These are phyloP conservation scores for Pulicaria dysenterica DNA, from an alignment of 129 eudicot species.

Conservation along the genomic window DNA sequence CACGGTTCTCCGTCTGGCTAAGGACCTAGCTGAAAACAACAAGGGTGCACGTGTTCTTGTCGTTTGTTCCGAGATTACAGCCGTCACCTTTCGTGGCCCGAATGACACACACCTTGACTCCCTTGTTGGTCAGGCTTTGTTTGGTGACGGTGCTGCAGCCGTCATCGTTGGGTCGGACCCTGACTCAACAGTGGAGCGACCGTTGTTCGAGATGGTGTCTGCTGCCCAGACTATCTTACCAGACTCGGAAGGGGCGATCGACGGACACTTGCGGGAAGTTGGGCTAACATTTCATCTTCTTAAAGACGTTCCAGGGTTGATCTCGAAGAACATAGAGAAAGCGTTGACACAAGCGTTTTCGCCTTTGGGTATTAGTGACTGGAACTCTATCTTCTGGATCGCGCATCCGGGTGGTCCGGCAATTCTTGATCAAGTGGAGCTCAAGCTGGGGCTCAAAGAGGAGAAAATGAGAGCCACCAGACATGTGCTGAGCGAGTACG, in stretches of 20 bases:
- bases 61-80: slow-evolving; percentile 68
- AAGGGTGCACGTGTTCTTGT: slow-evolving; percentile 61
- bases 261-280: slow-evolving; percentile 41
- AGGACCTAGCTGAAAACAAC: slow-evolving; percentile 72
- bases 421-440: slow-evolving; percentile 58
- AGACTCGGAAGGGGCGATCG: slow-evolving; percentile 37
- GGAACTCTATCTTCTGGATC: slow-evolving; percentile 70
- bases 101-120: slow-evolving; percentile 60
- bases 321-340: slow-evolving; percentile 58
- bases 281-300: slow-evolving; percentile 45
- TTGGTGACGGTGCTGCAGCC: slow-evolving; percentile 49
- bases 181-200: slow-evolving; percentile 30
- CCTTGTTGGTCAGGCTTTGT: slow-evolving; percentile 65
- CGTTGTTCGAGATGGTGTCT: slow-evolving; percentile 39
- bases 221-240: slow-evolving; percentile 43
- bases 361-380: slow-evolving; percentile 50
- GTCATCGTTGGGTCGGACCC: slow-evolving; percentile 43
- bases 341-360: slow-evolving; percentile 45
- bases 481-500: slow-evolving; percentile 55
- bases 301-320: slow-evolving; percentile 53
- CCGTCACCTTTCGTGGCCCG: slow-evolving; percentile 70
- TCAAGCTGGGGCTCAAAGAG: slow-evolving; percentile 45
- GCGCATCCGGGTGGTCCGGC: slow-evolving; percentile 58
- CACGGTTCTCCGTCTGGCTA: slow-evolving; percentile 65
- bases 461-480: slow-evolving; percentile 54